Base-by-base conservation (phyloP, 176 grass and related monocot species). In the Lolium multiflorum region DNA sequence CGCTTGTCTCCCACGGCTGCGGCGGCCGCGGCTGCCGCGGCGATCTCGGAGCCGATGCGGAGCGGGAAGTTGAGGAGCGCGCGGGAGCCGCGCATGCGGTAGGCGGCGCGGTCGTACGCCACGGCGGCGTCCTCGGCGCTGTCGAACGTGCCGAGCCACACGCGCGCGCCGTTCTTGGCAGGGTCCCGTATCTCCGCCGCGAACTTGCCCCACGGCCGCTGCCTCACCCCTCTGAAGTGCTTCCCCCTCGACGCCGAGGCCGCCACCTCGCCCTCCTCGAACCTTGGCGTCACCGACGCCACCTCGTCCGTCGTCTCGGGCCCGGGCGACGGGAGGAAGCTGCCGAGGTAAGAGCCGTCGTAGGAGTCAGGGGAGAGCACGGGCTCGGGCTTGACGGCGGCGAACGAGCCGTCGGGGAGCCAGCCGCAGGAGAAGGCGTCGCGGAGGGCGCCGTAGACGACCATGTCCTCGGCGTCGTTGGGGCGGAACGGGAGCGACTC, bases 151-250 rank as follows among this genome's bases (percentile, higher is more conserved):
- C 94, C 94, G 62, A 95, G 87, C 94, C 92, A 97, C 64, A 92
- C 92, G 85, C 94, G 90, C 13, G 94, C 94, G 28, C 94, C 94
- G 92, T 97, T 92, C 92, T 67, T 97, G 39, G 94, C 90, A 16
- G 94, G 94, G 72, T 99, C 97, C n/a, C 97, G 77, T 63, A 99
- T 99, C 87, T 99, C 97, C 51, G 97, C 94, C 7, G 97, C 97
- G 87, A 91, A 99, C 80, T 99, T 99, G 44, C 97, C 97, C 97
- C 97, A 99, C 38, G 94, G 94, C 75, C 97, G 89, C 92, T 93
- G 97, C 87, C 91, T 76, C 78, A 97, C 92, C 0, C 95, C 95
- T 22, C 92, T 52, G 78, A 89, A 94, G 78, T 97, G 90, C 84
- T 92, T 94, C 28, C 91, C 90, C 86, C 83, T 87, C 68, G 49